Base-by-base conservation (phyloP, 192 early-diverging fungal species). In the Backusella westeae region DNA sequence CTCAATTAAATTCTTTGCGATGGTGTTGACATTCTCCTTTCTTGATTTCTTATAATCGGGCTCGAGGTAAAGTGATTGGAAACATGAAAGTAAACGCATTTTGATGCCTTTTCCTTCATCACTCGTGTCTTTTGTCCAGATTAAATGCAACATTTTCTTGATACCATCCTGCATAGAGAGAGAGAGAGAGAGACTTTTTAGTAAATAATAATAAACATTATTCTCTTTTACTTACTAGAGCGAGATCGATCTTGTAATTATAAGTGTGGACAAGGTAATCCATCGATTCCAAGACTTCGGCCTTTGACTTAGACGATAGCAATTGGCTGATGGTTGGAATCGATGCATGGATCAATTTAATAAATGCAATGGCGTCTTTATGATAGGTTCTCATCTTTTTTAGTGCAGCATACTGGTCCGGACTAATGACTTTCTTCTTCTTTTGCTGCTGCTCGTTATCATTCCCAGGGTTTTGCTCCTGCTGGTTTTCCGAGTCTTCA, bases 281-380 rank as follows among this genome's bases (percentile, higher is more conserved):
- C 93, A 99, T 99, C 1, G 92, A 91, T 76, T 99, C 97, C 74
- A 98, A 87, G 1, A 98, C 97, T 80, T 99, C 98, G 14, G 91
- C 80, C 77, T 99, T 99, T 66, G 87, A 90, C 29, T 92, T 97
- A 3, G 96, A 97, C 3, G 91, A 92, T 38, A 99, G 86, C 2
- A 99, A 87, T 82, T 95, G 91, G 38, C 91, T 88, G 49, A 99
- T 85, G 4, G 87, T 88, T 2, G 95, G 91, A 41, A 93, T 89
- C 0, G 91, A 89, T 7, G 86, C 86, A 41, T 96, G 89, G 35
- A 99, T 88, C 75, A 95, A 90, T 78, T 91, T 81, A 32, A 95
- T 89, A 82, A 99, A 99, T 29, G 87, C 82, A n/a, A 97, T 86
- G 6, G 94, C 96, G 78, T 98, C 97, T 15, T 87, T 88, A 82